Percentiles rank a stretch among this genome's conserved stretches.
Conservation (phyloP, 768 basidiomycete species). For the Coprinellus aureogranulatus region DNA sequence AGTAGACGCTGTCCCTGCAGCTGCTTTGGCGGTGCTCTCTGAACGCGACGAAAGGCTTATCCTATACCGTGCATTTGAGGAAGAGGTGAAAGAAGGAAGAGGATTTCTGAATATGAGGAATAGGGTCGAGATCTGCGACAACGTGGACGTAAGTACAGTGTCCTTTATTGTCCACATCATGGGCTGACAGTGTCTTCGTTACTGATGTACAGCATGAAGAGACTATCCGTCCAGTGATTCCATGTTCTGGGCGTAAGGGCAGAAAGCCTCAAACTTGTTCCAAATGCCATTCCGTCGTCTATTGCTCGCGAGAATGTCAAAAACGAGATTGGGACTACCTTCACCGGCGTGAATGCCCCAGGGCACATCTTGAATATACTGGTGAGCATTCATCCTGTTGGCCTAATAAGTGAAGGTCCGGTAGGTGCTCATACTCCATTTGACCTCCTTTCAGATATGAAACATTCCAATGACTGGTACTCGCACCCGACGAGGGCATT, state of each 20-base stretch:
- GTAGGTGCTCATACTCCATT: too few species aligned
- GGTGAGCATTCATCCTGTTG: too few species aligned
- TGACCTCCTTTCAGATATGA: neutral
- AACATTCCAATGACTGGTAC: neutral
- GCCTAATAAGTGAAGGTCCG: too few species aligned
- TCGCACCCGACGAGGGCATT: neutral
- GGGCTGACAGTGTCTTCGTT: too few species aligned
- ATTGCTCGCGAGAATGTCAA: neutral
- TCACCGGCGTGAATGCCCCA: neutral
- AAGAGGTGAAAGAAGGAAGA: neutral
- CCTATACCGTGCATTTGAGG: neutral
- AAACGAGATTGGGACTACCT: neutral
- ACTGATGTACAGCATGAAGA: too few species aligned
- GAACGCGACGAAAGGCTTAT: neutral
- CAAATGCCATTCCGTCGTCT: neutral
- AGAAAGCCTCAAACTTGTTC: neutral
- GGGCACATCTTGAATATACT: neutral
- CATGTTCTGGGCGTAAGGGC: neutral
- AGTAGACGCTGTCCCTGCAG: neutral
- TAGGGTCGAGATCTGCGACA: neutral
- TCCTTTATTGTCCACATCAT: too few species aligned
- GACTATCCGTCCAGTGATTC: neutral
- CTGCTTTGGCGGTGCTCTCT: neutral
- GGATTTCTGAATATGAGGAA: neutral
- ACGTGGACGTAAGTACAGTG: neutral